Base-by-base conservation (phyloP, 352 stramenopile genomes). In the Hyaloperonospora brassicae region DNA sequence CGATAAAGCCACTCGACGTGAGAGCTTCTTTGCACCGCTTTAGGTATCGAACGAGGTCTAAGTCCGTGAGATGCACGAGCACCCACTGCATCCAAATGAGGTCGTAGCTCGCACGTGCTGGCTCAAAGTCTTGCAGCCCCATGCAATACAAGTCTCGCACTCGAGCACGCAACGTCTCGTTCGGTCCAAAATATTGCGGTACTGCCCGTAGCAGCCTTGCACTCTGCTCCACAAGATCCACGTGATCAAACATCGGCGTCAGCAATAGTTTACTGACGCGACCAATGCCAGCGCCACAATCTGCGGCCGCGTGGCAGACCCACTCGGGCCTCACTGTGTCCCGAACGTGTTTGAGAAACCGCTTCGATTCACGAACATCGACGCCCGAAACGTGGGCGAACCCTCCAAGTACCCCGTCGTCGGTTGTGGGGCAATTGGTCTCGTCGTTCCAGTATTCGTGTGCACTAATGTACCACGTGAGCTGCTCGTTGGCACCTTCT, bases 41-140 rank as follows among this genome's bases (percentile, higher is more conserved):
- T 27, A 98, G 68, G 59, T 98, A 98, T 25, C 68, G 57, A 38
- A 98, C 79, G 31, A 97, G 89, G 68, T 98, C 95, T 13, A 89
- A 60, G 68, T 98, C 96, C 1, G 89, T 98, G 31, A 98, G 70
- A 69, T 98, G 96, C 34, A 87, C 84, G 13, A 97, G 79, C 42
- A 97, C 89, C 96, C 96, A 98, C 70, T 98, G 96, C 58, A 98
- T 87, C 93, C 95, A 98, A 58, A 98, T 90, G 47, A 98, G 74
- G 70, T 97, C 88, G 75, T 98, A 98, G 36, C 62, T 86, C 6
- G 56, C 61, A 27, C 66, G 25, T 11, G 50, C 35, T 2, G 88
- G 87, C 10, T 86, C 63, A 57, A 96, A 96, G 40, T 96, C 85
- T 61, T 98, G 92, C 61, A 98, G 70, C 6, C 89, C 93, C 52